Base-by-base conservation (phyloP, 495 filamentous ascomycete species). In the Pseudomonodictys pantanalensis region DNA sequence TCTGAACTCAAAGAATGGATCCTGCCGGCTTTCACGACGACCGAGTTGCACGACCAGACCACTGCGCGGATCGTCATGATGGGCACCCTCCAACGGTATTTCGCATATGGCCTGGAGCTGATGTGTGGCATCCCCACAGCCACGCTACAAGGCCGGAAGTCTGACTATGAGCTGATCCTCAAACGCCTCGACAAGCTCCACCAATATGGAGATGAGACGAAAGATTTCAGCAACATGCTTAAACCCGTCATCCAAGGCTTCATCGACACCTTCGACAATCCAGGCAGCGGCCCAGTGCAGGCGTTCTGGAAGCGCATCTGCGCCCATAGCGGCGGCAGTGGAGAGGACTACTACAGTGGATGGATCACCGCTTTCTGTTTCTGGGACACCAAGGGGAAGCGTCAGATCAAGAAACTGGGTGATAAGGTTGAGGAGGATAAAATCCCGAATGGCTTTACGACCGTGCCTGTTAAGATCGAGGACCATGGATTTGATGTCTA, bases 111-210 rank as follows among this genome's bases (percentile, higher is more conserved):
- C n/a, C 53, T 41, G 17, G 6, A 1, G 3, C 10, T 63, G 0
- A 10, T 3, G 1, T 82, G 80, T 53, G 79, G 79, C 0, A 64
- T 83, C 5, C 78, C 81, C 12, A 73, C 72, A 1, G 77, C 81
- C 7, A 82, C 79, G 1, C 60, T 82, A 9, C 66, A 78, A 0
- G 80, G 80, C 17, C 64, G 71, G 25, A 52, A 60, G 25, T 51
- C 57, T 3, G 80, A 81, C 62, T 82, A 74, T 72, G 58, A 66
- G 24, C 26, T 60, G 8, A 64, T 81, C 5, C 50, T 68, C 1
- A 24, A 10, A 0, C 65, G 70, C 3, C 48, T 80, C 3, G 68
- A 78, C 1, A 72, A 71, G 18, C 61, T 83, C 3, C 35, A 41
- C 2, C 49, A 64, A 0, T 71, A 73, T 7, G 79, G 78, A 2